Conservation (phyloP, 176 grass and related monocot genomes). For the Eremochloa ophiuroides region DNA sequence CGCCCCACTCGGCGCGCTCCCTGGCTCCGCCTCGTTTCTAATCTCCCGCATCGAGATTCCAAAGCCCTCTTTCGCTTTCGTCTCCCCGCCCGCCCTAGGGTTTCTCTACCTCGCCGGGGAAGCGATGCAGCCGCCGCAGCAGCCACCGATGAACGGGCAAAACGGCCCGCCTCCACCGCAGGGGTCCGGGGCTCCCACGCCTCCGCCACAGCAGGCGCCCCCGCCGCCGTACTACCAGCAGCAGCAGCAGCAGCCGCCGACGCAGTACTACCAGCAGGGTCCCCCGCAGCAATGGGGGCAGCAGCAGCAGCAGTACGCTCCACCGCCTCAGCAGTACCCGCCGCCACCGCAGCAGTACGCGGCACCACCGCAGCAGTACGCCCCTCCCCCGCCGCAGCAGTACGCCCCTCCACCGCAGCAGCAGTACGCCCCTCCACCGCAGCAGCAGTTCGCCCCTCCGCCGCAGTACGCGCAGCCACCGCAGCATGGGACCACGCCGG, state of each 20-base stretch:
- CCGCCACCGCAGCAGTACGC: conserved; percentile 36
- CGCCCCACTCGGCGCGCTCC: not conserved
- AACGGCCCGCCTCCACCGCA: not conserved
- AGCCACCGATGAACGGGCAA: conserved; percentile 34
- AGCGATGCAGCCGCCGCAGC: conserved; percentile 30
- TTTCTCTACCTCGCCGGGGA: conserved; percentile 32
- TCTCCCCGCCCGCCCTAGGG: conserved; percentile 50
- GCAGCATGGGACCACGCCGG: conserved; percentile 25
- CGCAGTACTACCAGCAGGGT: conserved; percentile 24
- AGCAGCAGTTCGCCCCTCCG: conserved; percentile 36
- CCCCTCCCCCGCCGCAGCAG: conserved; percentile 27
- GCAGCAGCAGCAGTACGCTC: not conserved
- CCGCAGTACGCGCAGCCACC: conserved; percentile 28
- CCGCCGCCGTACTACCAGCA: conserved; percentile 17
- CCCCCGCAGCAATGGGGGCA: conserved; percentile 1
- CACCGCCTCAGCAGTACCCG: not conserved
- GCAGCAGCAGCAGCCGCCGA: not conserved
- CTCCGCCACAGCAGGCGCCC: not conserved
- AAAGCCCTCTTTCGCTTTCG: conserved; percentile 1
- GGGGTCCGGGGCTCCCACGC: not conserved
- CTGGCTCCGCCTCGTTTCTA: not conserved
- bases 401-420: conserved; percentile 22
- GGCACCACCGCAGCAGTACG: conserved; percentile 27
- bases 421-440: conserved; percentile 31
- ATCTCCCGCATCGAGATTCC: conserved; percentile 17